Conservation (phyloP, 2,329 filamentous ascomycete genomes). For the Scedosporium apiospermum region DNA sequence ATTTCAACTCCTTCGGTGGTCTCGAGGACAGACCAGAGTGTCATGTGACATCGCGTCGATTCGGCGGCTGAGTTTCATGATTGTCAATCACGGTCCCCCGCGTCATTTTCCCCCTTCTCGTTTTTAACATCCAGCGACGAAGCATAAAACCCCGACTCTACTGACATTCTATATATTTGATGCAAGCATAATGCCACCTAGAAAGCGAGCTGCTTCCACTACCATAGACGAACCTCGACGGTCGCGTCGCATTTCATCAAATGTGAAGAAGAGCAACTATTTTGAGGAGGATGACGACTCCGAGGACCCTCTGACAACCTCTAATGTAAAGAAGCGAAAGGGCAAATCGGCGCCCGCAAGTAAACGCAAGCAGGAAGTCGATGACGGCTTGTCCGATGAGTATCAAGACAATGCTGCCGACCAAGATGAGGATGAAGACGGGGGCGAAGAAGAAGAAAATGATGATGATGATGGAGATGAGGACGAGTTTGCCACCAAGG, state of each 20-base stretch:
- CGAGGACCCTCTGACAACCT: neutral
- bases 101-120: neutral
- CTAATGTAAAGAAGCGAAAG: neutral
- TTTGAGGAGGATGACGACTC: conserved; percentile 5
- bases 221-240: conserved; percentile 5
- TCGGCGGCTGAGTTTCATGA: neutral
- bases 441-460: neutral
- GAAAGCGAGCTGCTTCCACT: conserved; percentile 6
- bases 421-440: neutral
- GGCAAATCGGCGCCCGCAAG: neutral
- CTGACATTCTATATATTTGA: neutral
- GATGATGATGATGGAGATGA: conserved; percentile 1
- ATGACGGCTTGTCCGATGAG: conserved; percentile 2
- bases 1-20: neutral
- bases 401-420: neutral
- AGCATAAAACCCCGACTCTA: neutral
- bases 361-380: neutral
- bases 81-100: neutral
- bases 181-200: conserved; percentile 1
- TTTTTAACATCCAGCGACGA: neutral
- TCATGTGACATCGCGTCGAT: conserved; percentile 7
- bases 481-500: conserved; percentile 1
- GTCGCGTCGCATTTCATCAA: conserved; percentile 3
- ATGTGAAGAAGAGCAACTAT: conserved; percentile 4
- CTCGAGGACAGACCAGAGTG: neutral